Percentiles rank a stretch among this genome's conserved stretches.
phyloP scores from a whole-genome alignment of 495 filamentous ascomycete species.

The Aspergillus olivimuriae region DNA sequence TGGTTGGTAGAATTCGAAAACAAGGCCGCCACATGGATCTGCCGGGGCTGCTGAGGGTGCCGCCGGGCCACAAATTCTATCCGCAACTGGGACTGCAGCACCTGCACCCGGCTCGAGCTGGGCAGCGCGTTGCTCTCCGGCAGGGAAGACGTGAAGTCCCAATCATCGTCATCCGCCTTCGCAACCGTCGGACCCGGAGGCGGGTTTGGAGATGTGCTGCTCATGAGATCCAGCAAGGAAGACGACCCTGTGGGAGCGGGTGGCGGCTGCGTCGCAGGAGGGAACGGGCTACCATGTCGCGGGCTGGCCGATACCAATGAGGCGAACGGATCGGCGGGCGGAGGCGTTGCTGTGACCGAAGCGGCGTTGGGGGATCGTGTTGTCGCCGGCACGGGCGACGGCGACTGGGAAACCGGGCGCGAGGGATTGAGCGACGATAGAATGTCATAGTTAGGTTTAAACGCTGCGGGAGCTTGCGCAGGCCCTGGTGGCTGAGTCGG shows the following conservation, averaged over 20 bases:
- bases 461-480: conserved; percentile 18
- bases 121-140: conserved; percentile 52
- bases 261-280: conserved; percentile 16
- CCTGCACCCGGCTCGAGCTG: conserved; percentile 53
- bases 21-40: conserved; percentile 51
- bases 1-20: conserved; percentile 76
- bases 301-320: conserved; percentile 55
- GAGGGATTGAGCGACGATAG: conserved; percentile 48
- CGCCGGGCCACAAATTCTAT: conserved; percentile 47
- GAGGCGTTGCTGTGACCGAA: conserved; percentile 32
- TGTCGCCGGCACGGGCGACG: conserved; percentile 34
- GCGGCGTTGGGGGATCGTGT: conserved; percentile 28
- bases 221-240: conserved; percentile 40
- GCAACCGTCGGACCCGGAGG: conserved; percentile 16
- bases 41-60: conserved; percentile 29
- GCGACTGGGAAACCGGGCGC: conserved; percentile 41
- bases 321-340: conserved; percentile 59
- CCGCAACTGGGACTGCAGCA: conserved; percentile 49
- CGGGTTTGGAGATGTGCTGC: too few species aligned
- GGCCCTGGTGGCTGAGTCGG: neutral
- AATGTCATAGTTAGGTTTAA: conserved; percentile 54
- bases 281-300: conserved; percentile 33
- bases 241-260: conserved; percentile 29
- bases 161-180: conserved; percentile 64
- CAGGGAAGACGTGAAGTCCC: conserved; percentile 85